Evolutionary conservation across 805 yeast species (phyloP).

Genomic region (Cyberlindnera galapagoensis): DNA sequence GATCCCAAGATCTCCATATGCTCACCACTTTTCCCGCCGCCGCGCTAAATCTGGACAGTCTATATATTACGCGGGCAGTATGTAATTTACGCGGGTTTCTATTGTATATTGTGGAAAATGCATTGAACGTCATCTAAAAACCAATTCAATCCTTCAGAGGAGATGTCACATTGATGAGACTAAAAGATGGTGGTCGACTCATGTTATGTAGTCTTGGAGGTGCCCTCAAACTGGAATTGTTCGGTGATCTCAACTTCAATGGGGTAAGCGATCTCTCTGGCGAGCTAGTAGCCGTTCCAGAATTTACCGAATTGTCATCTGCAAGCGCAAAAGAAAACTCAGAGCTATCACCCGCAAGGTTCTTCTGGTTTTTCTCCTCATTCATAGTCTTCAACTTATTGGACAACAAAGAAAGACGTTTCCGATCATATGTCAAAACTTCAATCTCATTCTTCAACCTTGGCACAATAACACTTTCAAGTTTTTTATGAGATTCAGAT

Average conservation of each 20-base stretch:
- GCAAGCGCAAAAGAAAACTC: too few species aligned
- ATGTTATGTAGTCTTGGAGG: background rate
- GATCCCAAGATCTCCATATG: too few species aligned
- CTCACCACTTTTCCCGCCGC: too few species aligned
- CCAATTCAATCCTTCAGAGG: background rate
- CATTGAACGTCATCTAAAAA: too few species aligned
- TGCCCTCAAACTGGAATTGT: slow-evolving; percentile 2
- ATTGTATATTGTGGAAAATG: background rate
- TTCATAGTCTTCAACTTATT: slow-evolving; percentile 25
- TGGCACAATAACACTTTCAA: slow-evolving; percentile 40
- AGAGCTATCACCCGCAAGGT: too few species aligned
- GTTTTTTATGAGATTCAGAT: slow-evolving; percentile 33
- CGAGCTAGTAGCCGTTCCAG: background rate
- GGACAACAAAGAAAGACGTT: slow-evolving; percentile 16
- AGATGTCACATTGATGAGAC: slow-evolving; percentile 11
- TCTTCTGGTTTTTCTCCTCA: slow-evolving; percentile 23
- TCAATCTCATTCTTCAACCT: slow-evolving; percentile 37
- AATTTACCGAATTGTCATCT: too few species aligned
- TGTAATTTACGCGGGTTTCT: too few species aligned
- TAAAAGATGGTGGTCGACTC: slow-evolving; percentile 13
- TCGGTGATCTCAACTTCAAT: too few species aligned
- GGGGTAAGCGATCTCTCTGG: too few species aligned
- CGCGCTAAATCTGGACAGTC: too few species aligned
- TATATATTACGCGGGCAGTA: too few species aligned
- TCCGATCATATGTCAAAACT: slow-evolving; percentile 23